Percentiles rank a stretch among this genome's conserved stretches.
Conservation (phyloP, 345 rosid genomes). For the Streptanthus diversifolius region DNA sequence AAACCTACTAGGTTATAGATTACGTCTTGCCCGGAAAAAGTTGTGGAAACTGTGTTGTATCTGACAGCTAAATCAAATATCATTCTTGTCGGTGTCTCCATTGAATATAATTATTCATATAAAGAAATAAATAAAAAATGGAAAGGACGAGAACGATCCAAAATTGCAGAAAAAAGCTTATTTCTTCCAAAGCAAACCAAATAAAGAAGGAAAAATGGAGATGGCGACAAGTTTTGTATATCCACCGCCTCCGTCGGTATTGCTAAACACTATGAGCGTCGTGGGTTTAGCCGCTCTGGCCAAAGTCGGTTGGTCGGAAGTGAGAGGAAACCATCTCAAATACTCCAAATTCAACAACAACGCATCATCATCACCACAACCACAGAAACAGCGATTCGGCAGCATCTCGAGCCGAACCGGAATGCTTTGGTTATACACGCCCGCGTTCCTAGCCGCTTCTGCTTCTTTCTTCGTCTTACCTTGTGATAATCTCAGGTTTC, state of each 20-base stretch:
- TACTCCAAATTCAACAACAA: constrained; percentile 55
- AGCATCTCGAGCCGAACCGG: constrained; percentile 50
- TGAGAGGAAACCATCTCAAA: constrained; percentile 43
- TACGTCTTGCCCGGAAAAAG: neutral
- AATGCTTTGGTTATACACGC: constrained; percentile 55
- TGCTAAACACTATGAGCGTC: constrained; percentile 40
- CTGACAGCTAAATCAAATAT: neutral
- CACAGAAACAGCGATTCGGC: constrained; percentile 1
- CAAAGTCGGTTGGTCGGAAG: constrained; percentile 43
- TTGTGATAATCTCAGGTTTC: constrained; percentile 42
- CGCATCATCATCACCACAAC: neutral
- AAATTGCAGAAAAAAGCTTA: neutral
- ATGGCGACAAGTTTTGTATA: constrained; percentile 24
- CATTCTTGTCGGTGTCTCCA: neutral
- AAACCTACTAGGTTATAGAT: too few relatives aligned
- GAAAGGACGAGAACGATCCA: neutral
- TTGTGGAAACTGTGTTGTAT: neutral
- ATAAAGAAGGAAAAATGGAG: neutral
- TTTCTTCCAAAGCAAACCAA: neutral
- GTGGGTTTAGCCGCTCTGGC: constrained; percentile 32
- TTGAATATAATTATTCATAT: neutral
- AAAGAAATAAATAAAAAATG: neutral
- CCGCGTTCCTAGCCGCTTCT: constrained; percentile 51
- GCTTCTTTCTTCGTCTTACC: constrained; percentile 53
- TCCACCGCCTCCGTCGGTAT: constrained; percentile 41